Conservation (phyloP, 2,329 filamentous ascomycete genomes). For the Alternaria sp. region DNA sequence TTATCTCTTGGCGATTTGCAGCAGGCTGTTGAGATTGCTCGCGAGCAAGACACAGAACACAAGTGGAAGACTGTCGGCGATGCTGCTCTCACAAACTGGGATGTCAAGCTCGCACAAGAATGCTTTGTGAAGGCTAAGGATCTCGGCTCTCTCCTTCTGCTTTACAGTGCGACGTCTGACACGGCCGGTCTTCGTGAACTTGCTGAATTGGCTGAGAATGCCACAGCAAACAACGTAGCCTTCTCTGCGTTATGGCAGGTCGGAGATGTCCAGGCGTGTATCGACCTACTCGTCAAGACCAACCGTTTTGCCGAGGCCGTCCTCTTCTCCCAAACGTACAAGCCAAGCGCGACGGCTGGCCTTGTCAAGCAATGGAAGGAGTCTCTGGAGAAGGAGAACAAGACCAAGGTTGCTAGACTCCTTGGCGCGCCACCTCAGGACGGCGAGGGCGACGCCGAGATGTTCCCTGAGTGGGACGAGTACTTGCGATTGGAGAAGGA, state of each 20-base stretch:
- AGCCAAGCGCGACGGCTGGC: conserved; percentile 75
- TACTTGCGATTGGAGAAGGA: conserved; percentile 83
- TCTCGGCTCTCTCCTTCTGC: conserved; percentile 83
- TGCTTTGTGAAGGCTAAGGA: conserved; percentile 94
- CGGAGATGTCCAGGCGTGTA: conserved; percentile 81
- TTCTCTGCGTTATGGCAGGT: conserved; percentile 91
- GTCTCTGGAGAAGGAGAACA: conserved; percentile 82
- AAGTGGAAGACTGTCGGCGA: conserved; percentile 99
- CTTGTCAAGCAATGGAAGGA: conserved; percentile 84
- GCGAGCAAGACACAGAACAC: conserved; percentile 86
- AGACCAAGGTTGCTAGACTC: conserved; percentile 82
- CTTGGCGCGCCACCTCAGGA: conserved; percentile 80
- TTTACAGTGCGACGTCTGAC: conserved; percentile 88
- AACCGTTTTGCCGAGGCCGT: conserved; percentile 84
- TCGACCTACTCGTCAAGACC: conserved; percentile 80
- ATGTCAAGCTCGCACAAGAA: conserved; percentile 86
- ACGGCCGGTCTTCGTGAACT: conserved; percentile 75
- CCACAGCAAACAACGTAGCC: conserved; percentile 87
- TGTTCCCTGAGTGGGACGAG: conserved; percentile 97
- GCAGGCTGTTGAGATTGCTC: conserved; percentile 84
- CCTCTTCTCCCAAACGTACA: conserved; percentile 94
- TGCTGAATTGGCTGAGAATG: conserved; percentile 75
- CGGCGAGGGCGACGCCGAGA: conserved; percentile 70
- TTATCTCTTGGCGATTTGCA: conserved; percentile 83
- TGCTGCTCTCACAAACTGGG: conserved; percentile 84